A percentile compares a stretch with the other conserved stretches of the same genome.
Evolutionary conservation across 192 early-diverging fungal genomes (phyloP).

Genomic region (Mortierella antarctica): DNA sequence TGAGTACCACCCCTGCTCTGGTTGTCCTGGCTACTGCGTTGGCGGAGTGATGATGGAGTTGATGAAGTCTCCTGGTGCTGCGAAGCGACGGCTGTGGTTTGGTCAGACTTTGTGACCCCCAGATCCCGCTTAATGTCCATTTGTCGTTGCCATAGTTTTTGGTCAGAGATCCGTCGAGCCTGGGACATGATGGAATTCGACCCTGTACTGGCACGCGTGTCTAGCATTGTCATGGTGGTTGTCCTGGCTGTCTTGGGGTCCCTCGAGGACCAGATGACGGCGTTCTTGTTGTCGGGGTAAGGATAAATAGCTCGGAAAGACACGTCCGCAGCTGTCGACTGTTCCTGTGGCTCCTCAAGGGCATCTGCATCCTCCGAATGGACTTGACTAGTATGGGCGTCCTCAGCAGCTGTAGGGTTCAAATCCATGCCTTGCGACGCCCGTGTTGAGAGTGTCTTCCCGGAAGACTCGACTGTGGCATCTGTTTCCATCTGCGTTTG

Average conservation of each 20-base stretch:
- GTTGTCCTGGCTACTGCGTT: no score
- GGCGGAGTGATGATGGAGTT: no score
- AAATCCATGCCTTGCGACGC: no score
- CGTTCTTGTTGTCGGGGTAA: conserved; percentile 35
- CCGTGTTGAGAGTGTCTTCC: no score
- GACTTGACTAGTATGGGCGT: no score
- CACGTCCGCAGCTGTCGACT: neutral
- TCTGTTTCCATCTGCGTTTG: no score
- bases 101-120: neutral
- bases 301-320: conserved; percentile 21
- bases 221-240: conserved; percentile 33
- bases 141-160: conserved; percentile 23
- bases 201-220: conserved; percentile 27
- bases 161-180: conserved; percentile 27
- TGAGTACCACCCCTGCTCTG: no score
- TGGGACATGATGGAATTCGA: conserved; percentile 36
- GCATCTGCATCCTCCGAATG: neutral
- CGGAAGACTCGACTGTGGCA: no score
- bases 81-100: neutral
- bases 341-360: neutral
- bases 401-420: no score
- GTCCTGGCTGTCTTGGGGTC: conserved; percentile 22
- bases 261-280: conserved; percentile 17
- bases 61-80: no score
- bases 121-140: conserved; percentile 35